phyloP scores from a whole-genome alignment of 2,329 filamentous ascomycete genomes.

The Epichloe gansuensis region DNA sequence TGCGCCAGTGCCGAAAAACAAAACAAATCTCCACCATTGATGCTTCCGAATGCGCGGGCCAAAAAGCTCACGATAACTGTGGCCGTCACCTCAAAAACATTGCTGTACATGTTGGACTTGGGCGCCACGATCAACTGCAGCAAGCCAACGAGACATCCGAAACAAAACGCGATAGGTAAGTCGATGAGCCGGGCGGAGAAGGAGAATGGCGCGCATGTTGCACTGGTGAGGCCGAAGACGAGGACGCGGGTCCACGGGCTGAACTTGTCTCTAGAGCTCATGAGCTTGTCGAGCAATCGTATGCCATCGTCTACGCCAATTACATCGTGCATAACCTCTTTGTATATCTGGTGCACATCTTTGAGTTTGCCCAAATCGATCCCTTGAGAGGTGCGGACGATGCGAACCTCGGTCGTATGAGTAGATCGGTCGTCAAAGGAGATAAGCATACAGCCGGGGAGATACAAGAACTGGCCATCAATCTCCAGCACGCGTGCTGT shows the following conservation, averaged over 20 bases:
- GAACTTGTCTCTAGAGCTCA: constrained; percentile 42
- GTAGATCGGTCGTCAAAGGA: constrained; percentile 64
- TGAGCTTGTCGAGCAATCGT: constrained; percentile 38
- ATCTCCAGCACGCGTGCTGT: constrained; percentile 73
- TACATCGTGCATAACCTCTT: constrained; percentile 49
- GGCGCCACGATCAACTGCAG: constrained; percentile 60
- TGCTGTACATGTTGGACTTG: constrained; percentile 52
- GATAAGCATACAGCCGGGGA: constrained; percentile 85
- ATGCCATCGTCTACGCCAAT: constrained; percentile 46
- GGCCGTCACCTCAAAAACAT: constrained; percentile 52
- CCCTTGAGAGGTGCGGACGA: constrained; percentile 45
- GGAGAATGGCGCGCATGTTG: constrained; percentile 60
- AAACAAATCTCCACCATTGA: constrained; percentile 36
- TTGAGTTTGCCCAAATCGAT: constrained; percentile 49
- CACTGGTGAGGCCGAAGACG: constrained; percentile 60
- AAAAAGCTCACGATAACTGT: constrained; percentile 50
- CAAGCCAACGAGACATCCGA: constrained; percentile 57
- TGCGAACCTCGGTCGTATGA: constrained; percentile 54
- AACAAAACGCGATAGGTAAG: constrained; percentile 55
- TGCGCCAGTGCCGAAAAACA: constrained; percentile 55
- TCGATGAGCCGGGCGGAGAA: constrained; percentile 61
- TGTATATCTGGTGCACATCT: constrained; percentile 50
- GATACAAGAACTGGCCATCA: constrained; percentile 76
- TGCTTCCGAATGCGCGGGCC: constrained; percentile 50
- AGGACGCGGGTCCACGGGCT: constrained; percentile 40